phyloP scores from a whole-genome alignment of 1,284 basidiomycete species.

The Exobasidium cylindrosporum region DNA sequence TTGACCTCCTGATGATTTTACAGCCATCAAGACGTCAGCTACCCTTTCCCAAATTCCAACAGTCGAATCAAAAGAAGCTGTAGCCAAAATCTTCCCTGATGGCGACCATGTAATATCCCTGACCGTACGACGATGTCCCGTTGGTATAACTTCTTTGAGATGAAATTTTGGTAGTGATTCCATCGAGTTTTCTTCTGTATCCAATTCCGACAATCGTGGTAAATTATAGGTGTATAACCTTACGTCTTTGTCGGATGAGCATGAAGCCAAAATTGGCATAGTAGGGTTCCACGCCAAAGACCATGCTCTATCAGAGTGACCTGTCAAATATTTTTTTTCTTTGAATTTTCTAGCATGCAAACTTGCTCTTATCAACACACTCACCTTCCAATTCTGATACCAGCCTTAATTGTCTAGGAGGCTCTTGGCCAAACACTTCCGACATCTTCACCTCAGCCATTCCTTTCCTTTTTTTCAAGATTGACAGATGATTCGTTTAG shows the following conservation, averaged over 20 bases:
- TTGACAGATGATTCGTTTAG: no score
- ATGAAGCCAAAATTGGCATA: constrained; percentile 79
- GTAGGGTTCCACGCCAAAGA: constrained; percentile 85
- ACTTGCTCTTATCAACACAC: no score
- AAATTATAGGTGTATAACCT: constrained; percentile 73
- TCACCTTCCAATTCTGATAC: background rate
- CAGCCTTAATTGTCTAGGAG: background rate
- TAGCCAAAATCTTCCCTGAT: constrained; percentile 81
- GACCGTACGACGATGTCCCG: constrained; percentile 88
- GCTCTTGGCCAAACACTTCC: background rate
- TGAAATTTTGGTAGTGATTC: constrained; percentile 29
- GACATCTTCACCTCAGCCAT: background rate
- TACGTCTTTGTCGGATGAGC: constrained; percentile 89
- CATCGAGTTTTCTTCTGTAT: background rate
- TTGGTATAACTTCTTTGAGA: constrained; percentile 57
- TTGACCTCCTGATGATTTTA: background rate
- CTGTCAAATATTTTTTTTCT: constrained; percentile 6
- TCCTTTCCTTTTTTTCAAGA: no score
- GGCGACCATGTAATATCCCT: constrained; percentile 85
- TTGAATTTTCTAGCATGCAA: background rate
- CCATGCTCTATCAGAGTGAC: constrained; percentile 63
- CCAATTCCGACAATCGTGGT: constrained; percentile 18
- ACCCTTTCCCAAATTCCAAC: constrained; percentile 80
- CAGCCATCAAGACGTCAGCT: constrained; percentile 37
- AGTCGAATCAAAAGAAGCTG: constrained; percentile 90